Percentiles rank a stretch among this genome's conserved stretches.
Conservation (phyloP, 371 early-diverging fungal species). For the Coemansia sp. region DNA sequence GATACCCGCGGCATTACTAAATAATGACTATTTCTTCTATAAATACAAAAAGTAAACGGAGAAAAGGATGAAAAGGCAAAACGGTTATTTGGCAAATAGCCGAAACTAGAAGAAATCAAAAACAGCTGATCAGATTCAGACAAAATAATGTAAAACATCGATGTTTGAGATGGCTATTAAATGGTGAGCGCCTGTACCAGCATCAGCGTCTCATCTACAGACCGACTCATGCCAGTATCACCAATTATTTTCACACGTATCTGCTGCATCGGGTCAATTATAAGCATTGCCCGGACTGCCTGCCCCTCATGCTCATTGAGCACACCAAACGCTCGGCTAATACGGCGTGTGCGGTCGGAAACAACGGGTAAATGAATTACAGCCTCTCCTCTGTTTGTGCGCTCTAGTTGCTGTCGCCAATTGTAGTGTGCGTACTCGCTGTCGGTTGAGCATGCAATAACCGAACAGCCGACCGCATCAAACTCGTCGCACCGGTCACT, state of each 20-base stretch:
- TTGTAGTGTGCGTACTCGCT: slow-evolving; percentile 58
- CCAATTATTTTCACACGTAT: slow-evolving; percentile 69
- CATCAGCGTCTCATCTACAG: slow-evolving; percentile 88
- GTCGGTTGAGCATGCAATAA: slow-evolving; percentile 82
- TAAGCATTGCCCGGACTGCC: slow-evolving; percentile 75
- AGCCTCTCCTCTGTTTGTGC: slow-evolving; percentile 86
- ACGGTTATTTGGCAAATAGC: neutral
- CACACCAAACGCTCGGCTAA: slow-evolving; percentile 77
- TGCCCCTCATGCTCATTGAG: slow-evolving; percentile 61
- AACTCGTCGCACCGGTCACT: slow-evolving; percentile 80
- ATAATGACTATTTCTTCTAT: neutral
- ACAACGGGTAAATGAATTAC: slow-evolving; percentile 73
- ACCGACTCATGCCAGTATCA: slow-evolving; percentile 87
- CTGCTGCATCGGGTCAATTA: slow-evolving; percentile 83
- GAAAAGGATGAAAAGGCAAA: neutral
- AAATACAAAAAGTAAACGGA: neutral
- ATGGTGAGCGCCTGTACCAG: slow-evolving; percentile 90
- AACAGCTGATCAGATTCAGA: neutral
- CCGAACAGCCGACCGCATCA: slow-evolving; percentile 59
- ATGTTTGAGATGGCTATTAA: slow-evolving; percentile 17
- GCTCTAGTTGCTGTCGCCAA: slow-evolving; percentile 66
- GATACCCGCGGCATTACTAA: slow-evolving; percentile 20
- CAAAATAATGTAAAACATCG: slow-evolving; percentile 2
- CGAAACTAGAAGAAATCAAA: neutral
- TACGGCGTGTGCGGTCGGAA: slow-evolving; percentile 77